These are phyloP conservation scores for Bryoerythrophyllum caledonicum DNA, from an alignment of 225 moss, liverwort and hornwort genomes.

Conservation along the genomic window DNA sequence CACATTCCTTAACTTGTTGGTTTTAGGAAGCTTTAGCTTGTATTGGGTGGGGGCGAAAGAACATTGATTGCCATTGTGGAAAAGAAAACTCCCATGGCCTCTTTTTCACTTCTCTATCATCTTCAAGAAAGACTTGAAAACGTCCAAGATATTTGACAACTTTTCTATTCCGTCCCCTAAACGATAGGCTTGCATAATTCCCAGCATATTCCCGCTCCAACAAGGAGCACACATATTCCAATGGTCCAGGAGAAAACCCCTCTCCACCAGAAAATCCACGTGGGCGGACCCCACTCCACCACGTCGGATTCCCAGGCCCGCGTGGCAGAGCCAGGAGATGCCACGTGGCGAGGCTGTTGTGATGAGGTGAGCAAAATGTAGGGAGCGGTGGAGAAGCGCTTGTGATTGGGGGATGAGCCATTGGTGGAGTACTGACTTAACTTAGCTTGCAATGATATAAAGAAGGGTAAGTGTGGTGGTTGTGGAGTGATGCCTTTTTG, in stretches of 20 bases:
- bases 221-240: neutral
- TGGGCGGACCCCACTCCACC: conserved; percentile 11
- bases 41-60: too few species aligned
- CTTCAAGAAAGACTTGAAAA: too few species aligned
- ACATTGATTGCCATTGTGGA: too few species aligned
- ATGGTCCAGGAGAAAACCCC: conserved; percentile 15
- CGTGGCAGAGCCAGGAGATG: conserved; percentile 1
- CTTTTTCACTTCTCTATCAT: too few species aligned
- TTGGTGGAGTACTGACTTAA: neutral
- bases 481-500: neutral
- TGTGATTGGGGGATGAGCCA: conserved; percentile 6
- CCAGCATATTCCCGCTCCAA: conserved; percentile 6
- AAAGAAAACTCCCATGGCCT: too few species aligned
- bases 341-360: neutral
- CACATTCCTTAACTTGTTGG: too few species aligned
- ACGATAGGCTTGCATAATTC: conserved; percentile 9
- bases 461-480: neutral
- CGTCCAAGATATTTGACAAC: neutral
- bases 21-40: too few species aligned
- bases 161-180: too few species aligned
- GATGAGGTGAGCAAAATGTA: conserved; percentile 7
- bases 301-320: neutral
- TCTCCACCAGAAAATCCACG: neutral
- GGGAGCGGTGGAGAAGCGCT: neutral
- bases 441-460: too few species aligned